Base-by-base conservation (phyloP, 1,284 basidiomycete species). In the Amylostereum areolatum region DNA sequence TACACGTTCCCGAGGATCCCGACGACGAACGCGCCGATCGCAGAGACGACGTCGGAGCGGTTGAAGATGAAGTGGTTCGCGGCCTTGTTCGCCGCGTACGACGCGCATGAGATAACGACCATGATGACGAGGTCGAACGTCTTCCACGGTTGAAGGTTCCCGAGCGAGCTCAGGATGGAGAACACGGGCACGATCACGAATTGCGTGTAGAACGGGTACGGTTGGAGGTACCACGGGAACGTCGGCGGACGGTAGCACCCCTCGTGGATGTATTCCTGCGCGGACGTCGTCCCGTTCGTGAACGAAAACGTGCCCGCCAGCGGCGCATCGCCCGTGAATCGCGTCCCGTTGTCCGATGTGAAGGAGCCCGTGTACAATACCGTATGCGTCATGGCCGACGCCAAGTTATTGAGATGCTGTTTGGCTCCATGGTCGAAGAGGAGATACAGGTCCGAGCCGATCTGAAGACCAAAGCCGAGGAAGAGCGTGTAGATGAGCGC, bases 401-500 rank as follows among this genome's bases (percentile, higher is more conserved):
- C 72, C 12, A 87, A 68, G 12, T 69, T 65, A 25, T 77, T 66
- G 11, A 88, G 73, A 29, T 74, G 69, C 39, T 66, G 66, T 18
- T 85, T 79, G 12, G 80, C 78, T 1, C 64, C 57, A 1, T 70
- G 77, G 61, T 93, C 90, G 51, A 93, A 71, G 27, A 93, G 74
- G 49, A 91, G 83, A 61, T 85, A 94, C 25, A 93, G 69, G 61
- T 94, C 91, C 3, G 86, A 91, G 34, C 91, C 91, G 52, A 94
- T 89, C 54, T 92, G 87, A 45, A 95, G 76, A 47, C 90, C 90
- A 63, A 94, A 94, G 1, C 91, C 91, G 30, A 93, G 67, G 65
- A 92, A 92, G n/a, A 93, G 72, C 0, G 90, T 91, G 62, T 92
- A 93, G 47, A 93, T 92, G 52, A 93, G 75, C 18, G 90, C 88